Evolutionary conservation across 2,329 filamentous ascomycete species (phyloP), one percentile per base, ranked within the genome.

Genomic region (Stemphylium lycopersici): DNA sequence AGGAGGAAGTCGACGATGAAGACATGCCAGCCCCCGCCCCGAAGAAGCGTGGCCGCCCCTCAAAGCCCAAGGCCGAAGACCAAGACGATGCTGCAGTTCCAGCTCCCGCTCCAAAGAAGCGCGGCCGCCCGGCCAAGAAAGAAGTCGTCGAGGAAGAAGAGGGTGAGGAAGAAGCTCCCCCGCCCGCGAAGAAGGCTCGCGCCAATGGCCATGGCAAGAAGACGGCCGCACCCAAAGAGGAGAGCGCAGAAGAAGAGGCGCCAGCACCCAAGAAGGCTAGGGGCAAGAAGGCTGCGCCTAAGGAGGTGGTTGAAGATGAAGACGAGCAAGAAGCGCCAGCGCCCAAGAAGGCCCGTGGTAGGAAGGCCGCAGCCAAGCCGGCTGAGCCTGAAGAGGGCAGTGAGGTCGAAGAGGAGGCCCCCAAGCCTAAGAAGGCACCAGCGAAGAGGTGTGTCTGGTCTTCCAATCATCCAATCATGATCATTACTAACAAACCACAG

Each of bases 291-390:
- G 52, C 26, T 4, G 48, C 41, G 13, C 11, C 37, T 16, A 50
- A 52, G 40, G 48, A 58, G 15, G 43, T 55, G 13, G 49, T 47
- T 2, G 54, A 53, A 5, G 43, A 60, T 1, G 62, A 70, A 22
- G 65, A 51, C 6, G 49, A 54, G 3, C 46, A 57, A 22, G 53
- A 59, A 26, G 49, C 46, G 2, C 57, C 57, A 2, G 58, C 67
- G 15, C 61, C 67, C 3, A 71, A 72, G 58, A 77, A 77, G 61
- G 51, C 58, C 16, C 67, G 59, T 20, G 59, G 59, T 38, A 74
- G 69, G 61, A 76, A 76, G 58, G 57, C 60, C 3, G 59, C 57
- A 33, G 51, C 39, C 26, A 56, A 63, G 24, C 56, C 41, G 16
- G 45, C 29, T 3, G 46, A 56, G 31, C 66, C 67, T 1, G 38